Base-by-base conservation (phyloP, 2,329 filamentous ascomycete species). In the Diplodia sapinea region DNA sequence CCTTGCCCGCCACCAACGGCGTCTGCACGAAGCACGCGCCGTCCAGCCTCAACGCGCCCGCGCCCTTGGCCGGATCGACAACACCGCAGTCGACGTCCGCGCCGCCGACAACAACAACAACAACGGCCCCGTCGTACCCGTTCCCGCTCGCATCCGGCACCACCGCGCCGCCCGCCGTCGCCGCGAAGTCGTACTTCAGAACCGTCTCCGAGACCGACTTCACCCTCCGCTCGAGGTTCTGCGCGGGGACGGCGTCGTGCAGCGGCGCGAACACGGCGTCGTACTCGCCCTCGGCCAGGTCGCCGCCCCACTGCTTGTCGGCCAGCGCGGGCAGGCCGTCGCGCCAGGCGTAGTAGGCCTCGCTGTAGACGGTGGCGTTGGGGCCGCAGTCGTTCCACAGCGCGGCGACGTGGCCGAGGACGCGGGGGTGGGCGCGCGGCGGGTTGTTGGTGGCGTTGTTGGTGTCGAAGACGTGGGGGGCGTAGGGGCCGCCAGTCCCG, bases 1-100 rank as follows among this genome's bases (percentile, higher is more conserved):
- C 86, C 72, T 88, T 88, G 40, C 83, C 84, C 0, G 74, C 74
- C 9, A 86, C 74, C 9, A 86, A 73, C 0, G 84, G 84, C 0
- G 84, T 86, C 1, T 68, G 74, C 1, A 86, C 67, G 3, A 75
- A 74, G 71, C 85, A 87, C 0, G 74, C 69, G 0, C 75, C 68
- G 4, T 73, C 72, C 23, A 84, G 70, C 1, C 70, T 50, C 3
- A 83, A 67, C n/a, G 55, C 33, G 11, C 33, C 33, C 9, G 33
- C 9, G 11, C 8, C 33, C 8, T 36, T 33, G 1, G 31, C 33
- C 33, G 11, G 8, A 9, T 36, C 33, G 33, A 36, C 40, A 3
- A 74, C 69, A 0, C 74, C 68, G 3, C 73, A 71, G 33, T 3
- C 56, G 17, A 4, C 5, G 1, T 5, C 17, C 11, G 2, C 40